phyloP scores from a whole-genome alignment of 2,329 filamentous ascomycete species.

The Magnaporthiopsis incrustans region DNA sequence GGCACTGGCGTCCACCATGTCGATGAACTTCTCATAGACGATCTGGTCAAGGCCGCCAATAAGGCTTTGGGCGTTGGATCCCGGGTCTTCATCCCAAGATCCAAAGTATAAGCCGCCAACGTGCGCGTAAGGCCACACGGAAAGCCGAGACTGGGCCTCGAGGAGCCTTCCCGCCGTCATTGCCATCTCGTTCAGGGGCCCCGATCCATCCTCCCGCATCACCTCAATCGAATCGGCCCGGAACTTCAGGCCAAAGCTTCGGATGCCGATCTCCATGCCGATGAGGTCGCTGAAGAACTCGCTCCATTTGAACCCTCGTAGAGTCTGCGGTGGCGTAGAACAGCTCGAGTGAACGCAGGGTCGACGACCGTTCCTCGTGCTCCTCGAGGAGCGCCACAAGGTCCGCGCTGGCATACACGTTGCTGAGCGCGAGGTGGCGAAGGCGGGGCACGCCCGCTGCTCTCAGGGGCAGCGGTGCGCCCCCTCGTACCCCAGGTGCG shows the following conservation, averaged over 20 bases:
- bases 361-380: neutral
- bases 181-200: too few relatives aligned
- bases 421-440: neutral
- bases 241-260: neutral
- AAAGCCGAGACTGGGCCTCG: too few relatives aligned
- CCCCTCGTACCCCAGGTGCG: too few relatives aligned
- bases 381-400: neutral
- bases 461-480: too few relatives aligned
- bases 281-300: neutral
- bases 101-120: neutral
- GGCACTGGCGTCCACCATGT: too few relatives aligned
- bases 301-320: neutral
- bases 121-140: too few relatives aligned
- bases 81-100: neutral
- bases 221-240: neutral
- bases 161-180: too few relatives aligned
- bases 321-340: neutral
- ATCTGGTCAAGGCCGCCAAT: neutral
- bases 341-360: neutral
- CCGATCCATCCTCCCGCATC: too few relatives aligned
- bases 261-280: neutral
- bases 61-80: too few relatives aligned
- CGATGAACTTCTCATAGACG: neutral
- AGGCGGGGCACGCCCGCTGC: neutral
- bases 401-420: neutral